Conservation (phyloP, 2,329 filamentous ascomycete genomes). For the Tympanopsis confertula region DNA sequence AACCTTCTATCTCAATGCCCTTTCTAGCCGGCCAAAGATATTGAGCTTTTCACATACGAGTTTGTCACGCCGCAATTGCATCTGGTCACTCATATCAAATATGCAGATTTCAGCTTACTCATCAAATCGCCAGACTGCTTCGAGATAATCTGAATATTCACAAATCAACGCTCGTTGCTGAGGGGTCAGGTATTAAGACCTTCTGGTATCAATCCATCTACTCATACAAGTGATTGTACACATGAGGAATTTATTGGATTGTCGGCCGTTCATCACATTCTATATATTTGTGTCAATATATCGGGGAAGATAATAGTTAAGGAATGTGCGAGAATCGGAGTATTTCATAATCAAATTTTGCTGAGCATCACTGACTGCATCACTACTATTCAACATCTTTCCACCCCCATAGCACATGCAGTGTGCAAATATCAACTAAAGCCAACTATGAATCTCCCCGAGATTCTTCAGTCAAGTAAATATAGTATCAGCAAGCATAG, state of each 20-base stretch:
- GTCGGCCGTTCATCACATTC: not conserved
- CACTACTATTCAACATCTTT: not conserved
- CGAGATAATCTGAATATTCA: not conserved
- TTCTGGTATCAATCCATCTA: not conserved
- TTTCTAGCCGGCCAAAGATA: too few relatives aligned
- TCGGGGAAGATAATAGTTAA: slow-evolving; percentile 9
- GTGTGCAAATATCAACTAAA: not conserved
- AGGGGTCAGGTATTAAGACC: not conserved
- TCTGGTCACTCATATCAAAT: not conserved
- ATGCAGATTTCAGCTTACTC: not conserved
- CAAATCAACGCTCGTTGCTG: not conserved
- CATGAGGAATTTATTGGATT: not conserved
- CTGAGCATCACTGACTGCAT: slow-evolving; percentile 13
- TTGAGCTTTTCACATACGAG: not conserved
- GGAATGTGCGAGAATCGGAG: slow-evolving; percentile 7
- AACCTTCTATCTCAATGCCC: too few relatives aligned
- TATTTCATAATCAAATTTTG: slow-evolving; percentile 17
- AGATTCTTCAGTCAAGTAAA: not conserved
- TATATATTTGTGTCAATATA: not conserved
- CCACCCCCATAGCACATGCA: not conserved
- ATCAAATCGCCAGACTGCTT: not conserved
- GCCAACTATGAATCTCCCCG: not conserved
- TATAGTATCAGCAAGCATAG: too few relatives aligned
- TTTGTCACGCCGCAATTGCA: not conserved
- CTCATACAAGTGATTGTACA: not conserved